phyloP scores from a whole-genome alignment of 78 protist genomes.

The Emiliania huxleyi region DNA sequence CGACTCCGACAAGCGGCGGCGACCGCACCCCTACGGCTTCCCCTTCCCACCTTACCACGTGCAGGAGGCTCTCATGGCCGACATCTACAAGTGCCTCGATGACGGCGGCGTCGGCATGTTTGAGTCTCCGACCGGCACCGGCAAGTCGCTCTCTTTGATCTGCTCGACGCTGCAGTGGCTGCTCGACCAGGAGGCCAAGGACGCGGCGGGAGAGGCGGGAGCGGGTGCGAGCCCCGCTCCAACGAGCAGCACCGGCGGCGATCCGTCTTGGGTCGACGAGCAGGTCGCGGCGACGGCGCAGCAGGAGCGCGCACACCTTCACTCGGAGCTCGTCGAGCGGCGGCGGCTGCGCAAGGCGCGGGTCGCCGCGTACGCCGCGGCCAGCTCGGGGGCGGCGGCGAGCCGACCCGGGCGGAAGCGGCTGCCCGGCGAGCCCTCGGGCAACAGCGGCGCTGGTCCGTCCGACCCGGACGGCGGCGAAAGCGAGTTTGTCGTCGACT shows the following conservation, averaged over 20 bases:
- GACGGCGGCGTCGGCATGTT: conserved; percentile 58
- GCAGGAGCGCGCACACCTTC: background rate
- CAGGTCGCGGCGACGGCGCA: background rate
- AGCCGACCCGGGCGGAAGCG: background rate
- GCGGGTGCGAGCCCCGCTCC: background rate
- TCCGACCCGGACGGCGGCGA: too few relatives aligned
- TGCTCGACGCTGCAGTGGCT: conserved; percentile 15
- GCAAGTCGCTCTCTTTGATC: conserved; percentile 23
- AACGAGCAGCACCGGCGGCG: background rate
- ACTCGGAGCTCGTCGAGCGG: background rate
- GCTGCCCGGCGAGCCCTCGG: background rate
- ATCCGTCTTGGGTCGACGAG: background rate
- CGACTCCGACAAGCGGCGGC: background rate
- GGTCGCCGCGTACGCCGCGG: background rate
- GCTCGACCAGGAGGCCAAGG: background rate
- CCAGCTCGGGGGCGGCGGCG: background rate
- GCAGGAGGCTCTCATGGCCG: conserved; percentile 38
- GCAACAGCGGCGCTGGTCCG: background rate
- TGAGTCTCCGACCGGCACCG: background rate
- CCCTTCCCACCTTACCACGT: conserved; percentile 59
- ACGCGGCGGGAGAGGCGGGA: background rate
- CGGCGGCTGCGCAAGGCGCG: background rate
- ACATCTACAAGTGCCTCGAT: background rate
- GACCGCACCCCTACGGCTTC: conserved; percentile 28
- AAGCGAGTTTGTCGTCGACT: background rate